These are phyloP conservation scores for Paracamarosporium sp. DNA, from an alignment of 2,329 filamentous ascomycete genomes.

Conservation along the genomic window DNA sequence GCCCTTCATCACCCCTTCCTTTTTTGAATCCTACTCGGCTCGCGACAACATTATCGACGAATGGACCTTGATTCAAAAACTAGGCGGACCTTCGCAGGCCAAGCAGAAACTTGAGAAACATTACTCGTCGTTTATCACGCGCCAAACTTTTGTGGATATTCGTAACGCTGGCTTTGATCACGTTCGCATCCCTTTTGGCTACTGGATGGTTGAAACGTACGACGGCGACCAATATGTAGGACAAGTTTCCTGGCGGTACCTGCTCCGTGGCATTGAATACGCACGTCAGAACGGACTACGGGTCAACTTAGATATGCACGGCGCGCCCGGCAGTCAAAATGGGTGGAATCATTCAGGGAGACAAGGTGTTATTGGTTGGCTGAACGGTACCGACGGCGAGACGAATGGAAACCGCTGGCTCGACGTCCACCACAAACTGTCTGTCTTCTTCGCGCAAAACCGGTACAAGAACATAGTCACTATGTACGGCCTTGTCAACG, in stretches of 20 bases:
- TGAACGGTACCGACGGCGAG: conserved; percentile 85
- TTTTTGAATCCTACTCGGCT: conserved; percentile 73
- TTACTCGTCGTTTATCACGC: conserved; percentile 87
- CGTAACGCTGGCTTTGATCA: conserved; percentile 89
- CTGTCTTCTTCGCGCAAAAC: conserved; percentile 89
- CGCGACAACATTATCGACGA: conserved; percentile 80
- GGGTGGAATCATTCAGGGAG: conserved; percentile 97
- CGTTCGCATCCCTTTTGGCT: conserved; percentile 93
- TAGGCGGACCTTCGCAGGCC: conserved; percentile 68
- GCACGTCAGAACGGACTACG: conserved; percentile 89
- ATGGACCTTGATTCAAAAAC: conserved; percentile 75
- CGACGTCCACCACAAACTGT: conserved; percentile 85
- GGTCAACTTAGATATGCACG: conserved; percentile 92
- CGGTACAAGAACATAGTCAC: conserved; percentile 91
- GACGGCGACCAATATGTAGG: conserved; percentile 86
- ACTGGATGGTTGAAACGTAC: conserved; percentile 91
- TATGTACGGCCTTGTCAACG: conserved; percentile 94
- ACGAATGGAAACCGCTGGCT: conserved; percentile 81
- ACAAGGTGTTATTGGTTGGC: conserved; percentile 81
- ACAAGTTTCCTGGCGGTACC: conserved; percentile 89
- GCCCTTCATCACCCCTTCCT: conserved; percentile 92
- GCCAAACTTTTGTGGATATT: conserved; percentile 84
- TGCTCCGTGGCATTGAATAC: conserved; percentile 92
- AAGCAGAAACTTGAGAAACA: conserved; percentile 81
- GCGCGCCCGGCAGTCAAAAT: conserved; percentile 91